Conservation (phyloP, 192 early-diverging fungal species). For the Rhizophagus prolifer region DNA sequence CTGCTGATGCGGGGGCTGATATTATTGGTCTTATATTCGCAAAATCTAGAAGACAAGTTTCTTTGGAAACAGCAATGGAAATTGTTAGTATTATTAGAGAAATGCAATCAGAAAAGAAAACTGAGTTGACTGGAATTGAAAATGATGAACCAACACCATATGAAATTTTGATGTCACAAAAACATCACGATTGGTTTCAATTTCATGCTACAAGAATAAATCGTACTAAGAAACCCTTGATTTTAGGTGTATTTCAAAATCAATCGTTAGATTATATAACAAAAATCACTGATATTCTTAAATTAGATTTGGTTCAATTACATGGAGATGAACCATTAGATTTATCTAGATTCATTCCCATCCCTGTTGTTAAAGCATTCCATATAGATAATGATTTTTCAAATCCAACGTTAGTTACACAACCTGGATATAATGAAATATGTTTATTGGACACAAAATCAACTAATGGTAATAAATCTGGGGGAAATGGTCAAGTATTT, state of each 20-base stretch:
- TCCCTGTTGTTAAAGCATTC: constrained; percentile 88
- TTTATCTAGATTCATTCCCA: constrained; percentile 67
- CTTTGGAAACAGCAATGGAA: constrained; percentile 56
- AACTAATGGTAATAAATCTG: constrained; percentile 58
- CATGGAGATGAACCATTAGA: constrained; percentile 79
- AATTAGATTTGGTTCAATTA: constrained; percentile 91
- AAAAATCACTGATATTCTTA: constrained; percentile 54
- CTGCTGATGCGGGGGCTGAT: constrained; percentile 78
- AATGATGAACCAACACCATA: constrained; percentile 24
- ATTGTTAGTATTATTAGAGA: constrained; percentile 73
- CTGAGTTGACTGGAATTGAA: constrained; percentile 30
- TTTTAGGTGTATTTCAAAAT: constrained; percentile 94
- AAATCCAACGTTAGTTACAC: constrained; percentile 43
- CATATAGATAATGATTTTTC: constrained; percentile 68
- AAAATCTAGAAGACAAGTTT: constrained; percentile 74
- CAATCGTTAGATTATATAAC: constrained; percentile 78
- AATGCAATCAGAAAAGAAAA: constrained; percentile 31
- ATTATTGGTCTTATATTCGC: constrained; percentile 96
- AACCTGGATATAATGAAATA: constrained; percentile 53
- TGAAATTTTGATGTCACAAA: not conserved
- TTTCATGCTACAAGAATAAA: constrained; percentile 46
- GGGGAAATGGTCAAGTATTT: constrained; percentile 78
- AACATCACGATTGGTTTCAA: constrained; percentile 44
- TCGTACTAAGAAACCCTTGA: constrained; percentile 62
- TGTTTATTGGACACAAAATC: constrained; percentile 65